phyloP scores from a whole-genome alignment of 139 green algal genomes.

The Closterium sp. region DNA sequence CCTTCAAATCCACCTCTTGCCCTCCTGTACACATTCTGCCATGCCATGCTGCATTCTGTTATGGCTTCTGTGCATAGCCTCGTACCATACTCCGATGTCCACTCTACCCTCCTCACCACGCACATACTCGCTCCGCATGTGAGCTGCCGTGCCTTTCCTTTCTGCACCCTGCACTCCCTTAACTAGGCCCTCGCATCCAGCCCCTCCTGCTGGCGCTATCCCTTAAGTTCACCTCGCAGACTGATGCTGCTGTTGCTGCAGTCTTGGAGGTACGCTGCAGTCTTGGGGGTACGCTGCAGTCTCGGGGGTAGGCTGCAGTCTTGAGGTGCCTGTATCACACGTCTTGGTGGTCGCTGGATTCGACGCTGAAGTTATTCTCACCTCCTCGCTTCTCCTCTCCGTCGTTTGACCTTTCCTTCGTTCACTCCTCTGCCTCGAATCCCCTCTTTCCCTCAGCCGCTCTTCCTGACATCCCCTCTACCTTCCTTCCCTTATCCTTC shows the following conservation, averaged over 20 bases:
- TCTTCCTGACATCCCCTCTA: neutral
- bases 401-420: neutral
- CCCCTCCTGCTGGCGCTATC: neutral
- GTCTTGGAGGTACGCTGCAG: neutral
- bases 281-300: no score
- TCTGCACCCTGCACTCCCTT: neutral
- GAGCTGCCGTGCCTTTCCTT: neutral
- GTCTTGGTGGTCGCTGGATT: neutral
- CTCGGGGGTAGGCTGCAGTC: neutral
- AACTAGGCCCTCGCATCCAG: neutral
- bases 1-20: neutral
- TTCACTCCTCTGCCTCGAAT: neutral
- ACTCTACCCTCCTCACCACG: neutral
- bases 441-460: no score
- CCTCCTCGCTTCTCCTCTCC: neutral
- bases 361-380: neutral
- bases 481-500: neutral
- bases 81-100: neutral
- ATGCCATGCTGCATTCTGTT: no score
- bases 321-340: neutral
- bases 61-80: neutral
- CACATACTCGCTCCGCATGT: no score
- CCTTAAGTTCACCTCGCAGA: neutral
- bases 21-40: neutral
- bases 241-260: neutral